Percentiles rank a stretch among this genome's conserved stretches.
phyloP scores from a whole-genome alignment of 257 asterid genomes.

The Scutellaria minor region DNA sequence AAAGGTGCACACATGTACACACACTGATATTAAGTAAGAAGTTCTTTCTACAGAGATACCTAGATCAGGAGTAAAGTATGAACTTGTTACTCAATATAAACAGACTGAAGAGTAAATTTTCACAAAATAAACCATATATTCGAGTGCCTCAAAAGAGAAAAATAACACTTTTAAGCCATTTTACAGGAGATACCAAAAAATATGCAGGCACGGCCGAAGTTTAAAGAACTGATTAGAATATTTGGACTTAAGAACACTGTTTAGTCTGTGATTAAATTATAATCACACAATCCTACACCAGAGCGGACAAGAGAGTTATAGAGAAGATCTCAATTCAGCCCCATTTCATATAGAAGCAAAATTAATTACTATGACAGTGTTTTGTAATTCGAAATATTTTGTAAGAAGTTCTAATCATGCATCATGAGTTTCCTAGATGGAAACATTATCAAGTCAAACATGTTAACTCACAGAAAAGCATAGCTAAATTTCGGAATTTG shows the following conservation, averaged over 20 bases:
- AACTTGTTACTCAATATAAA: neutral
- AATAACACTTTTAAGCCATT: neutral
- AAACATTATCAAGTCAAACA: neutral
- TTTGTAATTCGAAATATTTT: neutral
- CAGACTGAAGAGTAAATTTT: neutral
- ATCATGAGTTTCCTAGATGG: neutral
- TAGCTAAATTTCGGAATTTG: neutral
- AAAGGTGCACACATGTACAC: neutral
- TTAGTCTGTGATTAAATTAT: neutral
- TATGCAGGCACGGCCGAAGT: neutral
- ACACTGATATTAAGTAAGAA: neutral
- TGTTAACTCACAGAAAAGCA: neutral
- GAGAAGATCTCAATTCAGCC: neutral
- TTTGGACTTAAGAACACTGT: neutral
- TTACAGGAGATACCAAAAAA: slow-evolving; percentile 1
- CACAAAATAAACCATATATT: neutral
- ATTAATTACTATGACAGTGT: neutral
- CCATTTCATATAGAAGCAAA: neutral
- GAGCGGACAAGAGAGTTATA: slow-evolving; percentile 2
- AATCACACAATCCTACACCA: neutral
- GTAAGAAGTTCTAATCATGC: neutral
- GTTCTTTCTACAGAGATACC: neutral
- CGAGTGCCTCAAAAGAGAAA: slow-evolving; percentile 6
- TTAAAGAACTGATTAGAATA: neutral
- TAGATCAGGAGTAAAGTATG: neutral